Conservation (phyloP, 495 filamentous ascomycete species). For the Oidiodendron maius region DNA sequence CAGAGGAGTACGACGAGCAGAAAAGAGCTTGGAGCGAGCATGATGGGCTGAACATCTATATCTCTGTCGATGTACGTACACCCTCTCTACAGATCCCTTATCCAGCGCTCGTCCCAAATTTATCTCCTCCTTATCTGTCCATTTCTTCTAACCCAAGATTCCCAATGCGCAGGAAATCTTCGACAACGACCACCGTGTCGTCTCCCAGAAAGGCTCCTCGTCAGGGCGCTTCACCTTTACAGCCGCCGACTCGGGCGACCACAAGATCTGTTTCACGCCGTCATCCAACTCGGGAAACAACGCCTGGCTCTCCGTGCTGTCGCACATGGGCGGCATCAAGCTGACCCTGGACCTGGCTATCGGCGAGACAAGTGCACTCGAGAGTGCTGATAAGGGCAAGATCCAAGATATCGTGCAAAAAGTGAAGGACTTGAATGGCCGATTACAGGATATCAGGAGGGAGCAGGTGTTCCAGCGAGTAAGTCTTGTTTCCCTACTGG, state of each 20-base stretch:
- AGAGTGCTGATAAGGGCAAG: conserved; percentile 90
- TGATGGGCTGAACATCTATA: conserved; percentile 70
- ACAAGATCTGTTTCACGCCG: conserved; percentile 90
- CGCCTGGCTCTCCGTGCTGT: conserved; percentile 63
- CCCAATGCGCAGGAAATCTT: conserved; percentile 65
- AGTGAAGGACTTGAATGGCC: conserved; percentile 82
- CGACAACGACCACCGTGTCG: conserved; percentile 95
- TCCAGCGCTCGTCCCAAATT: not conserved
- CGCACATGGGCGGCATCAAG: conserved; percentile 66
- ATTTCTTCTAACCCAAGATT: conserved; percentile 8
- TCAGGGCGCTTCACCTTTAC: conserved; percentile 93
- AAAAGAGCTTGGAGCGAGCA: conserved; percentile 60
- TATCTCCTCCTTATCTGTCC: no score
- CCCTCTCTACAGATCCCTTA: conserved; percentile 7
- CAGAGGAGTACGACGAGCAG: conserved; percentile 69
- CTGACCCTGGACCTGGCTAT: conserved; percentile 88
- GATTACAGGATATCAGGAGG: conserved; percentile 81
- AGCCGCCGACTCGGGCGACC: conserved; percentile 86
- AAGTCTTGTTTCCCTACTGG: conserved; percentile 28
- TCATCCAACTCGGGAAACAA: conserved; percentile 52
- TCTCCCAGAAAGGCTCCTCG: conserved; percentile 71
- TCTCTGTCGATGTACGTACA: conserved; percentile 72
- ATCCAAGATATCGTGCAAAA: conserved; percentile 85
- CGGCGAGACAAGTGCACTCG: conserved; percentile 91
- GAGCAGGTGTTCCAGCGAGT: conserved; percentile 97